phyloP scores from a whole-genome alignment of 345 rosid species.

The Stellera chamaejasme region DNA sequence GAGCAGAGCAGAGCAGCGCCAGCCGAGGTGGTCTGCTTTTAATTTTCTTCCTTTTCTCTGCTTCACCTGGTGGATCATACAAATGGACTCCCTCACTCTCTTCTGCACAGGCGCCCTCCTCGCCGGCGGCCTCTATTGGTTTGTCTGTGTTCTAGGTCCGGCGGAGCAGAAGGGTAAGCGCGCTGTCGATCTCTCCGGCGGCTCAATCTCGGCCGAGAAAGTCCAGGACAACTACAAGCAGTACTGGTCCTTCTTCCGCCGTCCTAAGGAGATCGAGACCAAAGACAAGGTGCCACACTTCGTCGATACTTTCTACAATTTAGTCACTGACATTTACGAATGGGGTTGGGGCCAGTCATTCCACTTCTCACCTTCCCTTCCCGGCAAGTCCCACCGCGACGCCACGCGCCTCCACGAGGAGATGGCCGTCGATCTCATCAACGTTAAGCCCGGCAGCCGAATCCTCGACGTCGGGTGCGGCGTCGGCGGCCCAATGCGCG shows the following conservation, averaged over 20 bases:
- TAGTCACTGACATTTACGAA: conserved; percentile 94
- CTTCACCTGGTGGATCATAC: not conserved
- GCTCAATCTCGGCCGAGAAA: conserved; percentile 84
- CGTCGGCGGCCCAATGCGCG: conserved; percentile 98
- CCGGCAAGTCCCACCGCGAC: conserved; percentile 72
- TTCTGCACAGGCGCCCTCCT: conserved; percentile 62
- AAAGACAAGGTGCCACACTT: conserved; percentile 82
- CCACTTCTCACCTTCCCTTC: conserved; percentile 84
- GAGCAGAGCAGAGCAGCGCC: conserved; percentile 5
- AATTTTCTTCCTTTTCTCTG: not conserved
- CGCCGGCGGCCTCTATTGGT: conserved; percentile 80
- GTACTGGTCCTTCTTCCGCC: conserved; percentile 86
- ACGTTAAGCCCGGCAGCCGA: conserved; percentile 42
- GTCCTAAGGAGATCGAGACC: conserved; percentile 77
- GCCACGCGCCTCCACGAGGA: conserved; percentile 87
- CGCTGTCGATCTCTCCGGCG: conserved; percentile 74
- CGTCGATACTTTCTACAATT: conserved; percentile 89
- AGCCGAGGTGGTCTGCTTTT: not conserved
- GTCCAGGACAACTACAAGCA: conserved; percentile 66
- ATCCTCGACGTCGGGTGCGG: conserved; percentile 94
- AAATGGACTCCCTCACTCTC: conserved; percentile 55
- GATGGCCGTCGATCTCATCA: conserved; percentile 77
- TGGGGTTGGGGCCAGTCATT: conserved; percentile 99
- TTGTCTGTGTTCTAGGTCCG: conserved; percentile 75
- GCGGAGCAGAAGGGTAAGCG: conserved; percentile 79